Conservation (phyloP, 441 rosid genomes). For the Populus hybrid region DNA sequence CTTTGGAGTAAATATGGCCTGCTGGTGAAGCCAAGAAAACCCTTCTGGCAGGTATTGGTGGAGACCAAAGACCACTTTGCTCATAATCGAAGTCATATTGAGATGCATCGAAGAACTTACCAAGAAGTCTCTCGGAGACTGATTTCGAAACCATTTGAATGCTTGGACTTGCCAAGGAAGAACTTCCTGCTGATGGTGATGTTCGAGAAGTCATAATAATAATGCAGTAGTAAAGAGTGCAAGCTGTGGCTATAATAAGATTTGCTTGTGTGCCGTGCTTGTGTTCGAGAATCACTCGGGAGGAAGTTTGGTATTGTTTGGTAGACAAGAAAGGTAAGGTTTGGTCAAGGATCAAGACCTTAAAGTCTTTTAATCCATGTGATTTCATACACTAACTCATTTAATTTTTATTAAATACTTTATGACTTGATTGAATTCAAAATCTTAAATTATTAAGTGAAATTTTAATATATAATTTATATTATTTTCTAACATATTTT, state of each 20-base stretch:
- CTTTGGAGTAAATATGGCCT: slow-evolving; percentile 3
- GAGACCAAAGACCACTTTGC: slow-evolving; percentile 35
- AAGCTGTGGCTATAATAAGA: neutral
- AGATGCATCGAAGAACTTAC: slow-evolving; percentile 31
- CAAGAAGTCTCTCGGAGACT: slow-evolving; percentile 24
- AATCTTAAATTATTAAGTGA: no score
- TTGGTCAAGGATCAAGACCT: neutral
- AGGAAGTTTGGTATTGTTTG: neutral
- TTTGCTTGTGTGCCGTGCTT: neutral
- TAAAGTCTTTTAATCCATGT: neutral
- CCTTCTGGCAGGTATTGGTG: slow-evolving; percentile 16
- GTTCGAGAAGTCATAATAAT: no score
- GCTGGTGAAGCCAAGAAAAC: slow-evolving; percentile 19
- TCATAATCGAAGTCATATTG: slow-evolving; percentile 31
- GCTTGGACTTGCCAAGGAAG: neutral
- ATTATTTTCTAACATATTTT: accelerated
- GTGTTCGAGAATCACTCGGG: neutral
- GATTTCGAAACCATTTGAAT: slow-evolving; percentile 29
- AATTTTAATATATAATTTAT: no score
- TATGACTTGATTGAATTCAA: no score
- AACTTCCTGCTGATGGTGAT: slow-evolving; percentile 4
- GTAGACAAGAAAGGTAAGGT: neutral
- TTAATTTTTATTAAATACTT: no score
- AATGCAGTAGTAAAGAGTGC: neutral
- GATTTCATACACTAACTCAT: no score